Evolutionary conservation across 2,329 filamentous ascomycete genomes (phyloP), one percentile per base, ranked within the genome.

Genomic region (Knufia petricola): DNA sequence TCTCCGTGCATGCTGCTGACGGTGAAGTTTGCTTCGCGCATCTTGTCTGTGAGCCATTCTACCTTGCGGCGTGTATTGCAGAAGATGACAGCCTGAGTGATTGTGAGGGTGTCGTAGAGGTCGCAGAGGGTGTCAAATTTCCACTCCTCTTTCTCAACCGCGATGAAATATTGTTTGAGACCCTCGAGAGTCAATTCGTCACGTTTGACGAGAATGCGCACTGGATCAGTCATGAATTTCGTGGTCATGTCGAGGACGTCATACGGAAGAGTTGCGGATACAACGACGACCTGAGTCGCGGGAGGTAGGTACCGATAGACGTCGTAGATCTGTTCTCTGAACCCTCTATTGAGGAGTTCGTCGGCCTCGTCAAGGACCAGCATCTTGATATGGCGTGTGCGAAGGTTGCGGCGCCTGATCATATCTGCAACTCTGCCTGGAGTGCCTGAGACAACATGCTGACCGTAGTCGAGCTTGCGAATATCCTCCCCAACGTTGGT

Each of bases 1-100:
- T 98, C 92, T 58, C 92, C 92, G 65, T 98, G 92, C 92, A 98
- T 98, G 60, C 86, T 90, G 60, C 86, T 94, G 58, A 98, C 92
- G 0, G 92, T 98, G 68, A 98, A 98, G 72, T 98, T 95, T 61
- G 88, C 87, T 67, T 95, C 92, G 55, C 88, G 85, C 87, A 98
- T 95, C 77, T 98, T 98, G 72, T 98, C 92, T 3, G 92, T 96
- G 52, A 98, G 74, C 92, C 92, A 98, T 68, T 98, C 92, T 46
- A 98, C 92, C 85, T 98, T 98, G 68, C 92, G 82, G 58, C 92
- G 84, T 4, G 92, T 98, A 71, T 98, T 98, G 78, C 92, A 98
- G 77, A 98, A 98, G 66, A 98, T 98, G 66, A 98, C 92, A 39
- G 92, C 92, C 72, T 96, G 92, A 13, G 92, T 96, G 64, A 98